Evolutionary conservation across 345 rosid genomes (phyloP), one percentile per base, ranked within the genome.

Genomic region (Lenwebbia sp.): DNA sequence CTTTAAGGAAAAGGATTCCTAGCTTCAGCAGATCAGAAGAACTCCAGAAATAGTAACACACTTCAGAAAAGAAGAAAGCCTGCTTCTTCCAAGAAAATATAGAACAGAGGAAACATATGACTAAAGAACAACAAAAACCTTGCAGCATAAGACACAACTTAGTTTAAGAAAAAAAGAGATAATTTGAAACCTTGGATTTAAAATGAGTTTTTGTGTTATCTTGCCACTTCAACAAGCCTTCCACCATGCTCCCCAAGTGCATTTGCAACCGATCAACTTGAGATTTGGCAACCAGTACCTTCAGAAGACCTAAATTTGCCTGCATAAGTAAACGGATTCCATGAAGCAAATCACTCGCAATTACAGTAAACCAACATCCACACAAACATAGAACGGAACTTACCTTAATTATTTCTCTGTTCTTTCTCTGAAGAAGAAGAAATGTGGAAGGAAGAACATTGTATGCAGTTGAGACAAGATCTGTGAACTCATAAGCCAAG

Each of bases 221-320:
- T 91, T 94, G 97, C 99, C 98, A 96, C 90, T 92, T 93, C 83
- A 97, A 91, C 91, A 97, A 88, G 87, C 99, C 97, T 87, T 94
- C 96, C 76, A 97, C 98, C 90, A 96, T 87, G 88, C 93, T 92
- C 83, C 90, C 89, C 88, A 96, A 89, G 90, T 95, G 95, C 82
- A 90, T 90, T 85, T 94, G 95, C 91, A 97, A 90, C 52, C 93
- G 94, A 88, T 97, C 98, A 84, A 92, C 88, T 54, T 92, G 95
- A 87, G 99, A 97, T 91, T 96, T 97, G 88, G 98, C 96, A 85
- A 97, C 98, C 90, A 97, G 90, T 13, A 96, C 99, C 86, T 97
- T 96, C 86, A 97, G 82, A 53, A 97, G 90, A 85, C 99, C 99
- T 88, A 97, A 88, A 90, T 94, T 95, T 85, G 99, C 99, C 99